Base-by-base conservation (phyloP, 352 stramenopile species). In the Phytophthora hybrid region DNA sequence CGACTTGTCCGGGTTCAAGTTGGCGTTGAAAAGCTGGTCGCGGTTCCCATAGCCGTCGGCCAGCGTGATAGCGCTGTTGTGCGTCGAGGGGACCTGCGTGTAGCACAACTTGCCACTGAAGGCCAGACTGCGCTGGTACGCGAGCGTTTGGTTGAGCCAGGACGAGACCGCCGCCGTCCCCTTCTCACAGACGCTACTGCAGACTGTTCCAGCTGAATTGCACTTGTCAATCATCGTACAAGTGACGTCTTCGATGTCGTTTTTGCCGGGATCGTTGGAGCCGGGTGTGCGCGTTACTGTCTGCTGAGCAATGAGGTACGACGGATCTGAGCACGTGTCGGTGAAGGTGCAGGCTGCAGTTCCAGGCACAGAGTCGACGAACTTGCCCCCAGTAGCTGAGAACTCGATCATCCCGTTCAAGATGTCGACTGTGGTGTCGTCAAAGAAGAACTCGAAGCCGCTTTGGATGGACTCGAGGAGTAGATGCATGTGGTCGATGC, bases 51-150 rank as follows among this genome's bases (percentile, higher is more conserved):
- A 92, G 26, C 82, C 82, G 46, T 88, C 77, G 1, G 83, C 81
- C 4, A 90, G 47, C 0, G 74, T 89, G 63, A 91, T 92, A 14
- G 80, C 83, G 31, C 70, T 87, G 66, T 92, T 92, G 79, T 92
- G 85, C 2, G 83, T 90, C 4, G 78, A 76, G 4, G 76, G 74
- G 7, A 90, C 26, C 58, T 91, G 82, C 11, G 82, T 71, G 16
- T 76, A 81, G 56, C 85, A 92, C 13, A 92, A 51, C 21, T 78
- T 71, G 1, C 73, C 63, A 39, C 47, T 73, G 69, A 82, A 75
- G 0, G 81, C 79, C 32, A 90, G 69, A 19, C 81, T 75, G 39
- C 81, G 81, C 47, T 90, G 79, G 41, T 87, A 90, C 21, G 59
- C 37, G 19, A 90, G 75, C 5, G 81, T 80, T 41, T 76, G 59